Base-by-base conservation (phyloP, 1,284 basidiomycete species). In the Tylopilus orsonianus region DNA sequence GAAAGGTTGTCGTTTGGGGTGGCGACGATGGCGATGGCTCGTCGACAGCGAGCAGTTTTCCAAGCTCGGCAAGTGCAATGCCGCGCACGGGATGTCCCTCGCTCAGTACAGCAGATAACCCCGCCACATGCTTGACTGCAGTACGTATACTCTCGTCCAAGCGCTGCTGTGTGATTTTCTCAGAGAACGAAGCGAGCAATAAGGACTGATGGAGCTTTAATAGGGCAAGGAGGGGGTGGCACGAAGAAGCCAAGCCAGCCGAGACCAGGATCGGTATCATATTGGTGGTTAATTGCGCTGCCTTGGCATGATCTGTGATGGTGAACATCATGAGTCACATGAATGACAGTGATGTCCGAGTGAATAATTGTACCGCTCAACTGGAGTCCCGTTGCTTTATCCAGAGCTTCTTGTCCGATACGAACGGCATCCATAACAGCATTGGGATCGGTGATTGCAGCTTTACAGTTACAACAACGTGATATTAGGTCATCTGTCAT, bases 21-120 rank as follows among this genome's bases (percentile, higher is more conserved):
- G 47, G 48, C 42, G 51, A 45, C 19, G 49, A 48, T 14, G 72
- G 79, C 29, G 62, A 61, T 0, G 80, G 81, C 61, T 89, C 85
- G 58, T 91, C 89, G 0, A 90, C 85, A 0, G 81, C 78, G 6
- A 93, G 73, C 3, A 94, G 70, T 65, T 93, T 93, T 0, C 89
- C 92, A 14, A 92, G 72, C 61, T 94, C 91, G 2, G 87, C 83
- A 6, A 88, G 71, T 5, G 87, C 81, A 30, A 97, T 69, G 0
- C 80, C 91, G 5, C 89, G 77, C 0, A 87, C 78, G 0, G 94
- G 93, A 65, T 97, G 93, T 3, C 88, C 88, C 13, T 73, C 65
- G 0, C 75, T 65, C 20, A 91, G 78, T 4, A 90, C 63, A 2
- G 62, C 64, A 13, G 68, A 67, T 14, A 85, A 68, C 0, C 85